Base-by-base conservation (phyloP, 257 asterid genomes). In the Thymus quinquecostatus region DNA sequence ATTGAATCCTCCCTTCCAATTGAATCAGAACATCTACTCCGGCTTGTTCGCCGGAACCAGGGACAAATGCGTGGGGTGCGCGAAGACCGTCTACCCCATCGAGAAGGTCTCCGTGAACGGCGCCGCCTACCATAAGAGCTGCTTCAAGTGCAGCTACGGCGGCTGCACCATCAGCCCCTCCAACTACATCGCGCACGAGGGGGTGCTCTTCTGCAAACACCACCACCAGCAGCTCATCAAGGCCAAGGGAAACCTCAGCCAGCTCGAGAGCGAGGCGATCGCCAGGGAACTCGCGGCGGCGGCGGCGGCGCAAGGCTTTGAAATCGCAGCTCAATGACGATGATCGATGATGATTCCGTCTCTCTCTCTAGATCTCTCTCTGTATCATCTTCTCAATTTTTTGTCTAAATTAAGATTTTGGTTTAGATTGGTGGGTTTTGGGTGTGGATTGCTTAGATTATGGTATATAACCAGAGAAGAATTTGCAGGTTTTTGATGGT, bases 81-180 rank as follows among this genome's bases (percentile, higher is more conserved):
- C 27, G 48, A 87, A 75, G 72, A 91, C 92, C 1, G 96, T 87
- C 21, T 91, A 87, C 68, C 97, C 96, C 10, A 77, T 78, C 53
- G 97, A 91, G 68, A 91, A 89, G 95, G 95, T 91, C 0, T 57
- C 81, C 0, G 96, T 91, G 68, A 83, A 91, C 40, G 88, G 86
- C 41, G 57, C 82, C 1, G 71, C 92, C 21, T 91, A 91, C 84
- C 96, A 91, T 80, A 85, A 66, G 82, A 72, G 83, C 65, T 91
- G 97, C 84, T 89, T 91, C 89, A 89, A 82, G 70, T 91, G 97
- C 78, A 81, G 77, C 71, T 77, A 79, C 36, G 97, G 96, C 59
- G 97, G 97, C 0, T 91, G 97, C 11, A 83, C 89, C 45, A 89
- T 87, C 9, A 89, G 89, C 68, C 96, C 95, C 13, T 88, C 97